phyloP scores from a whole-genome alignment of 352 stramenopile genomes.

The Elongisporangium anandrum region DNA sequence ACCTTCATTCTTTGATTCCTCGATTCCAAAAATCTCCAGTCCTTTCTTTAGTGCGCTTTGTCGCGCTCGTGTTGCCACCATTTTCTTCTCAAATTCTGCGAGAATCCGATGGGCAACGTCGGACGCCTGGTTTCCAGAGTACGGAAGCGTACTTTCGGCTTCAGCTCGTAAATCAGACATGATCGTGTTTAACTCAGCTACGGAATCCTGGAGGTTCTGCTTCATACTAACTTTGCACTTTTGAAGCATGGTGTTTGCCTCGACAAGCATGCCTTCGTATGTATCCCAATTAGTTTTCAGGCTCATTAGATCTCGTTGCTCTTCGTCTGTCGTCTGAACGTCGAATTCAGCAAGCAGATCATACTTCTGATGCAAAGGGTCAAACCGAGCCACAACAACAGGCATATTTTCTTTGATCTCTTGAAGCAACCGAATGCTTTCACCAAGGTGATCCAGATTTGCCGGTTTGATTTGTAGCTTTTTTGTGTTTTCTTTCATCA shows the following conservation, averaged over 20 bases:
- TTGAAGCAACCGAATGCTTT: constrained; percentile 88
- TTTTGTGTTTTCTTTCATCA: constrained; percentile 87
- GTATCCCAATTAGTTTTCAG: constrained; percentile 75
- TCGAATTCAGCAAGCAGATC: constrained; percentile 86
- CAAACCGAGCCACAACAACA: constrained; percentile 70
- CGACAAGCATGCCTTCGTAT: constrained; percentile 82
- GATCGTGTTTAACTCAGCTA: constrained; percentile 82
- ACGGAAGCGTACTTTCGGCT: constrained; percentile 71
- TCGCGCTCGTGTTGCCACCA: constrained; percentile 60
- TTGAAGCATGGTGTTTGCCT: constrained; percentile 88
- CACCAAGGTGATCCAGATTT: constrained; percentile 90
- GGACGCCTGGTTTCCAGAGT: constrained; percentile 60
- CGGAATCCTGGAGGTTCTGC: constrained; percentile 90
- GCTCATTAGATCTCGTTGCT: constrained; percentile 68
- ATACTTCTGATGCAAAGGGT: constrained; percentile 85
- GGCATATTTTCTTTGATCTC: constrained; percentile 81
- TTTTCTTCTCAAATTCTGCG: constrained; percentile 88
- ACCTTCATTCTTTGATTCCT: constrained; percentile 82
- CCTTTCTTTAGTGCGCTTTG: constrained; percentile 86
- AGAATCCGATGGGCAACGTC: constrained; percentile 54
- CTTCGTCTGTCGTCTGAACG: constrained; percentile 84
- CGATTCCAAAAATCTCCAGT: constrained; percentile 91
- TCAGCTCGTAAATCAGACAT: constrained; percentile 78
- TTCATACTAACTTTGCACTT: constrained; percentile 96
- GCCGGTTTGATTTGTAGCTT: constrained; percentile 80